Evolutionary conservation across 1,284 basidiomycete species (phyloP), one percentile per base, ranked within the genome.

Genomic region (Takashimella tepidaria): DNA sequence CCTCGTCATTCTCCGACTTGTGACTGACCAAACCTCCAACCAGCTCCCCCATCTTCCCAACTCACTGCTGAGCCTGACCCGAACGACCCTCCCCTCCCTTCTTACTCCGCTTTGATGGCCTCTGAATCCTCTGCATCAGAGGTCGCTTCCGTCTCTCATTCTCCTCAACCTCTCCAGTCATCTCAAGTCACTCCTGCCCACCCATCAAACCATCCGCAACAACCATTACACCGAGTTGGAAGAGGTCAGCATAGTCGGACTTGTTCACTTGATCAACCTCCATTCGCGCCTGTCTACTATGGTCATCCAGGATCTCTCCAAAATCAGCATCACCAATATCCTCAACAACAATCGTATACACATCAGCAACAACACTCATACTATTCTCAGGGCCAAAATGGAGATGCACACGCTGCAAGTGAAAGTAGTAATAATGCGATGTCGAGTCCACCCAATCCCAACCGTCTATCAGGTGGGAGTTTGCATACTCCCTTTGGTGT

Each of bases 241-340:
- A 8, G n/a, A 10, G 16, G 10, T 37, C 37, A 41, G 13, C 62
- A 60, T 43, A 25, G n/a, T 19, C 59, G 64, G 13, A 52, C 53
- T 19, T 58, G 60, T 8, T 57, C 54, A 20, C 43, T 61, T 2
- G 66, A 66, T 21, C 60, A 63, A 21, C 53, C 69, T 3, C 68
- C 72, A 0, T 74, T 67, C 49, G 62, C 70, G 8, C 71, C 70
- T 0, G 70, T 73, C 45, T 70, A 72, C 55, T 74, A 74, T 45
- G 63, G 60, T 10, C 57, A 57, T 20, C 69, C 68, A 16, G 46
- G 54, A 1, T n/a, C n/a, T n/a, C n/a, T n/a, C n/a, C n/a, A n/a
- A n/a, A n/a, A n/a, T n/a, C n/a, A n/a, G n/a, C n/a, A n/a, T n/a
- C n/a, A n/a, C n/a, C n/a, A n/a, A n/a, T n/a, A n/a, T n/a, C n/a